Conservation (phyloP, 345 rosid genomes). For the Reutealis trisperma region DNA sequence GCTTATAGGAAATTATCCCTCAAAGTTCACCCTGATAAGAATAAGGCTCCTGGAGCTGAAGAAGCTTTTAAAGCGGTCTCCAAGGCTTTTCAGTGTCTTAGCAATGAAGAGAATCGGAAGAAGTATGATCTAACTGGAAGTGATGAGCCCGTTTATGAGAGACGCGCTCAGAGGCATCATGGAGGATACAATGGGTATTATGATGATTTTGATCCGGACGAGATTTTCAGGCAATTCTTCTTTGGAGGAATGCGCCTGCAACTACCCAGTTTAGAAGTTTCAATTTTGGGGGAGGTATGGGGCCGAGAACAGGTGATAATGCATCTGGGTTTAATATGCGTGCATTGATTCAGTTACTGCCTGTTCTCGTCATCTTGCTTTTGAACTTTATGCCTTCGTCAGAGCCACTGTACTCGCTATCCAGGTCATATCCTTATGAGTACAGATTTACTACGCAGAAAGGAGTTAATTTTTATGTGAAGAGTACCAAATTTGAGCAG, state of each 20-base stretch:
- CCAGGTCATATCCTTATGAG: slow-evolving; percentile 72
- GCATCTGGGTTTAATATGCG: slow-evolving; percentile 67
- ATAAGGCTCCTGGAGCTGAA: slow-evolving; percentile 90
- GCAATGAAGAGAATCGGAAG: slow-evolving; percentile 63
- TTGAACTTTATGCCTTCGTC: slow-evolving; percentile 78
- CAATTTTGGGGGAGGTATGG: slow-evolving; percentile 66
- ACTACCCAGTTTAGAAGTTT: slow-evolving; percentile 69
- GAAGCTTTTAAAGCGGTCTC: slow-evolving; percentile 88
- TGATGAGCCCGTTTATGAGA: slow-evolving; percentile 66
- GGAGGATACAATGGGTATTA: slow-evolving; percentile 60
- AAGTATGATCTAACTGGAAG: slow-evolving; percentile 76
- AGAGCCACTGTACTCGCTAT: slow-evolving; percentile 65
- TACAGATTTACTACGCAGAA: slow-evolving; percentile 64
- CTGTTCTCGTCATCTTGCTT: slow-evolving; percentile 68
- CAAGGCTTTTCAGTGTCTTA: slow-evolving; percentile 89
- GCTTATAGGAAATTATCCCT: slow-evolving; percentile 83
- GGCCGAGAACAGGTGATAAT: slow-evolving; percentile 52
- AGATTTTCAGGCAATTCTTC: slow-evolving; percentile 91
- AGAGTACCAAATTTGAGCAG: slow-evolving; percentile 71
- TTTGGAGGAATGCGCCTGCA: slow-evolving; percentile 82
- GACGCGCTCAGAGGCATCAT: slow-evolving; percentile 44
- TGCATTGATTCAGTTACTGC: slow-evolving; percentile 71
- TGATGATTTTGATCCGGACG: slow-evolving; percentile 87
- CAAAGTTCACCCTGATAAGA: slow-evolving; percentile 96
- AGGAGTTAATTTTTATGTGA: slow-evolving; percentile 85